phyloP scores from a whole-genome alignment of 2,329 filamentous ascomycete species.

The Decorospora gaudefroyi region DNA sequence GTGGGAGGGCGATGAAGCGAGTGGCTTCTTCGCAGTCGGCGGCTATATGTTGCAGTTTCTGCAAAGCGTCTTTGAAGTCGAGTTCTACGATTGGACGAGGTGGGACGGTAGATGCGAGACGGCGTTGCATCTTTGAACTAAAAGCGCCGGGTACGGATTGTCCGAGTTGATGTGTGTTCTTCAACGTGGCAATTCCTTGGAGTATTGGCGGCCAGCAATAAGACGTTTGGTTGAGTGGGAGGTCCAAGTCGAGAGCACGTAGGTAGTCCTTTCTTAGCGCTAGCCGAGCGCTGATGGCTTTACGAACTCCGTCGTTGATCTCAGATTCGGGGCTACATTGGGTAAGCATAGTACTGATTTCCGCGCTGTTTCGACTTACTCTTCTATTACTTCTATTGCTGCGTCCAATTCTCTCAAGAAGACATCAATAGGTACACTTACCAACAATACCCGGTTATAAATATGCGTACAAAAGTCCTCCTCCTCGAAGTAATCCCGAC shows the following conservation, averaged over 20 bases:
- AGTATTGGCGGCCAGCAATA: slow-evolving; percentile 47
- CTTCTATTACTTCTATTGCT: slow-evolving; percentile 36
- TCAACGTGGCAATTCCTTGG: slow-evolving; percentile 58
- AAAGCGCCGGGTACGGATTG: slow-evolving; percentile 76
- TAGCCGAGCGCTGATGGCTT: slow-evolving; percentile 68
- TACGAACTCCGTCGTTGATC: slow-evolving; percentile 47
- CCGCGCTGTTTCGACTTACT: slow-evolving; percentile 26
- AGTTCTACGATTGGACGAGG: slow-evolving; percentile 85
- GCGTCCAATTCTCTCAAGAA: slow-evolving; percentile 43
- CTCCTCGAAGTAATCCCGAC: slow-evolving; percentile 95
- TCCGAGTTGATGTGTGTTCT: slow-evolving; percentile 64
- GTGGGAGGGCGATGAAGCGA: slow-evolving; percentile 34
- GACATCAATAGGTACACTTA: slow-evolving; percentile 45
- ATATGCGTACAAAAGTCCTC: slow-evolving; percentile 96
- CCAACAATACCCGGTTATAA: slow-evolving; percentile 78
- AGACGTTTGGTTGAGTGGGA: slow-evolving; percentile 34
- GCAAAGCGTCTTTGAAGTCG: slow-evolving; percentile 71
- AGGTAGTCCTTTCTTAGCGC: slow-evolving; percentile 69
- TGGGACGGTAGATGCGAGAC: slow-evolving; percentile 89
- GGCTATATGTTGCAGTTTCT: slow-evolving; percentile 71
- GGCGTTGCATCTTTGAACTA: slow-evolving; percentile 87
- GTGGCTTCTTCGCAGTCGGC: slow-evolving; percentile 68
- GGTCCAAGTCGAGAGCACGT: slow-evolving; percentile 52
- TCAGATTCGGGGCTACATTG: slow-evolving; percentile 24
- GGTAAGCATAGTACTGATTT: slow-evolving; percentile 16